Evolutionary conservation across 108 stramenopile species (phyloP), one percentile per base, ranked within the genome.

Genomic region (Epipyxis sp.): DNA sequence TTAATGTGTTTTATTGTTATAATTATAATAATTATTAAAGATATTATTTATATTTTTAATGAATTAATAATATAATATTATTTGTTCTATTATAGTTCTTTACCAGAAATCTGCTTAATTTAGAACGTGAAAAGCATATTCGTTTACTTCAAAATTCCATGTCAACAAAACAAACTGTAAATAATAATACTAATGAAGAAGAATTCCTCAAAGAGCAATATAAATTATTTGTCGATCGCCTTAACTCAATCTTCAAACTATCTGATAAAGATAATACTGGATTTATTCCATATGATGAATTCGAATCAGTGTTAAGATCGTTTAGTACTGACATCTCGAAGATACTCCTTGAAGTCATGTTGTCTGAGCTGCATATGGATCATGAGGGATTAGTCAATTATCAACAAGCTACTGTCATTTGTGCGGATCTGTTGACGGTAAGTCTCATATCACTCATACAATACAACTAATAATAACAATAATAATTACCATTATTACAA

Each of bases 101-200:
- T 32, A 74, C 3, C 3, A 27, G 43, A 43, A 74, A 74, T 57
- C 42, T 74, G 6, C 71, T 74, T 27, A 37, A 74, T 74, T 74
- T 74, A 42, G 71, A 74, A 42, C 3, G 34, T 10, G 71, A 74
- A 42, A 74, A 74, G 34, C 71, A 32, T 37, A 74, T 74, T 74
- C 71, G 71, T 46, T 57, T 74, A 32, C 34, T 74, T 10, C 71
- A 74, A 42, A 27, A 16, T 29, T 46, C 71, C 3, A 34, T 74
- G n/a, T n/a, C n/a, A n/a, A n/a, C n/a, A n/a, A n/a, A n/a, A n/a
- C n/a, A n/a, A 6, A 50, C 6, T 50, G 46, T 13, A 13, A 20
- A 6, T 50, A 50, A 50, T 20, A 50, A 50, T 50, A 50, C 13
- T 50, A 50, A 50, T 50, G 46, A 50, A 20, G 46, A 50, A 50